Conservation (phyloP, 148 eudicot genomes). For the Gaultheria prostrata region DNA sequence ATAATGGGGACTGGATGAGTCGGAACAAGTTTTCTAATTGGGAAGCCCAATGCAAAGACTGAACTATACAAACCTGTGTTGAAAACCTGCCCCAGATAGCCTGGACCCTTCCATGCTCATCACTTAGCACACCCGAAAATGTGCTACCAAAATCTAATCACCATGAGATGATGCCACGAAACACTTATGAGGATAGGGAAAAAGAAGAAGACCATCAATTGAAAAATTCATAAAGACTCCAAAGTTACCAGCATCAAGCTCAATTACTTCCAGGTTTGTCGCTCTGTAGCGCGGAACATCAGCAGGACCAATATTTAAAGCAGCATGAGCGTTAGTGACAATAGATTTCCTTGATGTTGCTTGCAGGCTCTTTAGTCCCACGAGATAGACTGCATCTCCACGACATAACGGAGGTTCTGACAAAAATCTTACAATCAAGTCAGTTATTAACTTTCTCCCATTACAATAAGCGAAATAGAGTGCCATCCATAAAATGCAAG, state of each 20-base stretch:
- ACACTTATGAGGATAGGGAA: background rate
- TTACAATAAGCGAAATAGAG: background rate
- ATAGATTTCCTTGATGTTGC: conserved; percentile 90
- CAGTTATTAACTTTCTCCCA: background rate
- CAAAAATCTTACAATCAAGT: conserved; percentile 14
- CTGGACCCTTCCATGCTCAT: conserved; percentile 84
- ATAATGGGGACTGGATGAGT: conserved; percentile 23
- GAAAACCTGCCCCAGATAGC: conserved; percentile 99
- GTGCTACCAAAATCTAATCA: conserved; percentile 83
- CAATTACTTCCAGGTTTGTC: conserved; percentile 91
- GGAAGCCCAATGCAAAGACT: conserved; percentile 12
- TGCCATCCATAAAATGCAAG: background rate
- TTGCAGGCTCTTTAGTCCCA: conserved; percentile 88
- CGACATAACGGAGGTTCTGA: conserved; percentile 83
- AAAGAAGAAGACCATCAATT: background rate
- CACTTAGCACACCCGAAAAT: conserved; percentile 86
- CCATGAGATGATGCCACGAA: conserved; percentile 7
- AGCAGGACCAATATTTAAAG: conserved; percentile 77
- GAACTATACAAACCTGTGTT: conserved; percentile 69
- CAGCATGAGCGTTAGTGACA: conserved; percentile 86
- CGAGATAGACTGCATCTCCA: conserved; percentile 87
- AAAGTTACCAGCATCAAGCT: conserved; percentile 84
- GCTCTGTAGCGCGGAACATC: conserved; percentile 92
- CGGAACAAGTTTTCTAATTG: conserved; percentile 12
- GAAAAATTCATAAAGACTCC: background rate